Evolutionary conservation across 2,329 filamentous ascomycete species (phyloP), one percentile per base, ranked within the genome.

Genomic region (Neonectria faginata): DNA sequence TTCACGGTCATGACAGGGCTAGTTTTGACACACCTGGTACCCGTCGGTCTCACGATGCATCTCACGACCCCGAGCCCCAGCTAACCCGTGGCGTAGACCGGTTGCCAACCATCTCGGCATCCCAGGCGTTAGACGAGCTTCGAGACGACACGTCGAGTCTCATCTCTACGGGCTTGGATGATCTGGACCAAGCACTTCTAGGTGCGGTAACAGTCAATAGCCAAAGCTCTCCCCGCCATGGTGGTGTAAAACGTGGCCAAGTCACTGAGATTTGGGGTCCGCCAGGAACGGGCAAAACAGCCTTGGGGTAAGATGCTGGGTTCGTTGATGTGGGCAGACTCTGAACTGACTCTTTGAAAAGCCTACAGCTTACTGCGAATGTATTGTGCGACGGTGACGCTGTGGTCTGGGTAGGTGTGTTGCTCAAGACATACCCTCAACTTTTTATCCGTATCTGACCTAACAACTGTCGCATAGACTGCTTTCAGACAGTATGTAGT

Each of bases 251-350:
- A 65, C 88, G 89, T 61, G 93, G 94, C 14, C 92, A 93, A 76
- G 85, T 97, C 45, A 92, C 92, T 3, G 95, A 98, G 78, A 81
- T 97, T 54, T 97, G 92, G 86, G 95, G 95, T 0, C 93, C 94
- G 11, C 91, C 93, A 9, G 94, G 94, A 2, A 88, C 88, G 27
- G 95, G 94, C 31, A 97, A 97, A 83, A 97, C 93, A 4, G 85
- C 91, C 12, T 82, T 97, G 71, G 92, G 90, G 92, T 95, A 83
- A 80, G 88, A 51, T 51, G 10, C 22, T 18, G 36, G 27, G 45
- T 16, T 51, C 16, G 52, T 62, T 50, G 62, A 65, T 76, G 36
- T 54, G 27, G 14, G 11, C 10, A 3, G 25, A 18, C 18, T 55
- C 33, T 42, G 52, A 60, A 29, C 67, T 73, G 44, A 74, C 53